Base-by-base conservation (phyloP, 805 yeast species). In the Komagataella kurtzmanii region DNA sequence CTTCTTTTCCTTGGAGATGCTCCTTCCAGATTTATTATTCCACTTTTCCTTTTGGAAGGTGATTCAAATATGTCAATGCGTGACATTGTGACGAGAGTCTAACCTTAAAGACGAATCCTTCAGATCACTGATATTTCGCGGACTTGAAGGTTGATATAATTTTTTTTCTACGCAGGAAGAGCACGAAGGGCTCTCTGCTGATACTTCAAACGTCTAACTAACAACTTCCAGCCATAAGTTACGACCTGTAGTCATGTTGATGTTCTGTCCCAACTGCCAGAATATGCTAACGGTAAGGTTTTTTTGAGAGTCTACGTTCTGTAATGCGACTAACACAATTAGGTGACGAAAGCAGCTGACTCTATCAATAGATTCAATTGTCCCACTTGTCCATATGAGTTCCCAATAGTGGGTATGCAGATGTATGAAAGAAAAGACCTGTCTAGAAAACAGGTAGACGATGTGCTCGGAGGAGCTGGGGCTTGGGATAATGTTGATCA, bases 401-500 rank as follows among this genome's bases (percentile, higher is more conserved):
- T 91, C 65, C 89, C 90, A 45, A 88, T 93, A 49, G 76, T 75
- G 24, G 96, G 91, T 2, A 73, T 87, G 46, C 89, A 84, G 60
- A 80, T 93, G 67, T 93, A 74, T 65, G 97, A 90, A 62, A 75
- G 97, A 52, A 88, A 86, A 62, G 76, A 77, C 55, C 74, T 93
- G 59, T 84, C 86, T 36, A 74, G 96, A 64, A 93, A 93, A 62
- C 85, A 88, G 57, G 91, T 93, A 2, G 99, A 93, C 66, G 99
- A 91, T 69, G 96, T 93, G 10, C 74, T 93, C 17, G 99, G 99
- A 53, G 96, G 96, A 43, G 93, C 82, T 55, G 97, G 96, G 30
- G 95, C 97, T 1, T 93, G 99, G 99, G 98, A 91, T 65, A 91
- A 93, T 62, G 99, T 93, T 24, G 99, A 93, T 64, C 97, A 93